These are phyloP conservation scores for Sporothrix luriei DNA, from an alignment of 2,329 filamentous ascomycete genomes.

Conservation along the genomic window DNA sequence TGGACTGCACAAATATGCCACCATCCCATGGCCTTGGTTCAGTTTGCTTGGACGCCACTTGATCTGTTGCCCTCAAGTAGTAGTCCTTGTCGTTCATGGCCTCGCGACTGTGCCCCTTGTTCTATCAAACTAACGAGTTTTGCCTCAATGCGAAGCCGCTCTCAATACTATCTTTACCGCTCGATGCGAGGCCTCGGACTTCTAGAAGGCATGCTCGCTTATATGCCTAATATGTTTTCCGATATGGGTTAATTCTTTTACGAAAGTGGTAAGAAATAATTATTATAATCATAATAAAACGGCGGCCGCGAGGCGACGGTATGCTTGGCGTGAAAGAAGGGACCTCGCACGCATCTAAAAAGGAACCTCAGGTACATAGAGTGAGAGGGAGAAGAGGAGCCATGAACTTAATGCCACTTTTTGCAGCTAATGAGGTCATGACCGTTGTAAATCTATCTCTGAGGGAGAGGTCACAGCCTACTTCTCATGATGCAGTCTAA, in stretches of 20 bases:
- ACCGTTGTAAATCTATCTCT: not conserved
- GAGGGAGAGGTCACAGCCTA: not conserved
- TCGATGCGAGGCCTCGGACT: not conserved
- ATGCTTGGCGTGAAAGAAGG: not conserved
- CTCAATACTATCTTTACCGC: slow-evolving; percentile 4
- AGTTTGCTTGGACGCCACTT: not conserved
- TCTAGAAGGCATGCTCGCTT: slow-evolving; percentile 17
- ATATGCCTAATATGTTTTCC: slow-evolving; percentile 8
- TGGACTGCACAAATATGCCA: not conserved
- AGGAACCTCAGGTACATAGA: too few relatives aligned
- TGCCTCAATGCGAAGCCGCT: slow-evolving; percentile 19
- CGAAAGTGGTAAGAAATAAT: too few relatives aligned
- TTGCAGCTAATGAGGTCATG: not conserved
- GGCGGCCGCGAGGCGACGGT: not conserved
- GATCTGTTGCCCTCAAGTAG: not conserved
- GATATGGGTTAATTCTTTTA: not conserved
- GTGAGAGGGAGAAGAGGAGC: not conserved
- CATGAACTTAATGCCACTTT: slow-evolving; percentile 24
- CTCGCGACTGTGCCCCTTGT: not conserved
- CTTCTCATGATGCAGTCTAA: not conserved
- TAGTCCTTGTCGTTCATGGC: not conserved
- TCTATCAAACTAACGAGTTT: not conserved
- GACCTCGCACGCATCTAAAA: not conserved
- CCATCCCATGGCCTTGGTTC: slow-evolving; percentile 2
- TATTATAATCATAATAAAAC: not conserved